Base-by-base conservation (phyloP, 176 grass and related monocot genomes). In the Bolboschoenus planiculmis region DNA sequence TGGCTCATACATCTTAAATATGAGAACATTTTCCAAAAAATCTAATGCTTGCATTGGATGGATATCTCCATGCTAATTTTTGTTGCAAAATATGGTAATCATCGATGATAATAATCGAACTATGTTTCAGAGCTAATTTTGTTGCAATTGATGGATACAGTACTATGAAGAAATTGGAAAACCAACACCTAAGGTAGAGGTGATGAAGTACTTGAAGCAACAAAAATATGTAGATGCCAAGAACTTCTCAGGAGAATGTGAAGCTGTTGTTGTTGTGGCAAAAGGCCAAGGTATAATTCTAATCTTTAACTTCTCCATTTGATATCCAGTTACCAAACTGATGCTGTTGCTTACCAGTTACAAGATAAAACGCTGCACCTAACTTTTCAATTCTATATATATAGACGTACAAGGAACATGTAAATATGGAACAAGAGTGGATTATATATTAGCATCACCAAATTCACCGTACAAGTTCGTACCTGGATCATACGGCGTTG, bases 161-260 rank as follows among this genome's bases (percentile, higher is more conserved):
- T 99, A 99, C 84, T 91, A 95, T 64, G 93, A 99, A 87, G 96
- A 95, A 82, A 95, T 93, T 26, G 96, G 96, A 34, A 99, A 99
- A 63, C 96, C 96, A 86, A 95, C 90, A 33, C 96, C 96, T 1
- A 99, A 95, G 81, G 91, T 87, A 40, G 96, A 99, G 85, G 93
- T 99, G 85, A 95, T 99, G 89, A 95, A 89, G 83, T 91, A 87
- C 89, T 83, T 95, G 67, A 99, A 91, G 80, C 87, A 82, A 24
- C 92, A 90, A 75, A 86, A 91, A 73, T 95, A 93, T 76, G 84
- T 95, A 1, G 96, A 99, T 85, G 92, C 96, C 79, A 95, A 99
- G 72, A 76, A 95, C 37, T 99, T 95, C 80, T 91, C 89, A 23
- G 96, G 96, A 24, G 96, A 99, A 46, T 99, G 96, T 54, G 96